phyloP scores from a whole-genome alignment of 495 filamentous ascomycete genomes.

The Annulohypoxylon moriforme region DNA sequence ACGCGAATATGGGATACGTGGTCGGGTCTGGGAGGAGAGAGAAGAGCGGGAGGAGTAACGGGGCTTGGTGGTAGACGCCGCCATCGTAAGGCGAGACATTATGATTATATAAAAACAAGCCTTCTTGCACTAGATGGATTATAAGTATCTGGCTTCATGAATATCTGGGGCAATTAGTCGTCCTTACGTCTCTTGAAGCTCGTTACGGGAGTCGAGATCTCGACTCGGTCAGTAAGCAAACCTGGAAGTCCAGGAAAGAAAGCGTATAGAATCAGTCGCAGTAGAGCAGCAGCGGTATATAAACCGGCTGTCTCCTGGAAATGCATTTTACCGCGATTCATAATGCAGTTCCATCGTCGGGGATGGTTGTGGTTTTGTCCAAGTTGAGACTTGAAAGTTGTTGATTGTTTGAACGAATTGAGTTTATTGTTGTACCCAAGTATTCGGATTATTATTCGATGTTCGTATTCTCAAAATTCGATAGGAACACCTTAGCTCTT shows the following conservation, averaged over 20 bases:
- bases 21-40: constrained; percentile 78
- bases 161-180: neutral
- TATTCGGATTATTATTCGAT: neutral
- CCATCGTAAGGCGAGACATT: constrained; percentile 98
- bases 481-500: constrained; percentile 22
- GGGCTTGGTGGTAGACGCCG: constrained; percentile 97
- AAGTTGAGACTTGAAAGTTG: constrained; percentile 2
- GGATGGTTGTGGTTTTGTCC: constrained; percentile 14
- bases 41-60: constrained; percentile 90
- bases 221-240: constrained; percentile 88
- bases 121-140: constrained; percentile 81
- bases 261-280: constrained; percentile 83
- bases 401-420: neutral
- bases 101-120: constrained; percentile 92
- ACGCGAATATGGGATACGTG: constrained; percentile 74
- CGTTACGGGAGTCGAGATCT: constrained; percentile 95
- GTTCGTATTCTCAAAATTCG: constrained; percentile 28
- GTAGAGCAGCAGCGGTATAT: constrained; percentile 77
- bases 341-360: constrained; percentile 73
- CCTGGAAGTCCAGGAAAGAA: constrained; percentile 87
- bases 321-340: constrained; percentile 60
- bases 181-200: constrained; percentile 94
- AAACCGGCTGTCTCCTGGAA: constrained; percentile 75
- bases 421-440: neutral
- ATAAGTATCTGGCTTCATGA: neutral